Evolutionary conservation across 2,329 filamentous ascomycete species (phyloP).

Genomic region (Talaromyces sp.): DNA sequence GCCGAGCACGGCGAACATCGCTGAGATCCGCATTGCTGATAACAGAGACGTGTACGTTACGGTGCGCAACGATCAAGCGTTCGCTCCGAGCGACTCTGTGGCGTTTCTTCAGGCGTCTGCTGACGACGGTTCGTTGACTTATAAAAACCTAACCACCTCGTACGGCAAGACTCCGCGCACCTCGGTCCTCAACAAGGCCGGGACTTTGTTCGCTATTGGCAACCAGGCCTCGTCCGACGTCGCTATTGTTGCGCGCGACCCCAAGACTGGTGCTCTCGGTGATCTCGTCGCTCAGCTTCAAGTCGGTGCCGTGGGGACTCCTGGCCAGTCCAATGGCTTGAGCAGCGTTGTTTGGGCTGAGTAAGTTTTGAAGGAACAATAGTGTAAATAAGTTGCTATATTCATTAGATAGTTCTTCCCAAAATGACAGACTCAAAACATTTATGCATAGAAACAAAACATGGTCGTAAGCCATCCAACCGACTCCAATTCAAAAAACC

Average conservation of each 20-base stretch:
- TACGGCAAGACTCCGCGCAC: slow-evolving; percentile 63
- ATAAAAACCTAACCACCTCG: slow-evolving; percentile 53
- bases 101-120: slow-evolving; percentile 22
- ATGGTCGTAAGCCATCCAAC: background rate
- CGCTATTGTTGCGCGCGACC: slow-evolving; percentile 56
- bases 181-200: slow-evolving; percentile 60
- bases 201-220: slow-evolving; percentile 59
- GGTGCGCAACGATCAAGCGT: slow-evolving; percentile 25
- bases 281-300: slow-evolving; percentile 23
- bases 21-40: slow-evolving; percentile 19
- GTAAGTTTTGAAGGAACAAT: slow-evolving; percentile 8
- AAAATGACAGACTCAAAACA: background rate
- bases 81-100: slow-evolving; percentile 18
- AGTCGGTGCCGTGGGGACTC: slow-evolving; percentile 23
- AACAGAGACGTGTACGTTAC: slow-evolving; percentile 24
- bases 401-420: background rate
- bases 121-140: slow-evolving; percentile 54
- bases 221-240: slow-evolving; percentile 58
- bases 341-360: slow-evolving; percentile 32
- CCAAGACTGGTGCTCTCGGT: slow-evolving; percentile 54
- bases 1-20: slow-evolving; percentile 21
- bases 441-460: too few species aligned
- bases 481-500: slow-evolving; percentile 4
- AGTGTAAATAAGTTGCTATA: background rate
- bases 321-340: slow-evolving; percentile 23